phyloP scores from a whole-genome alignment of 106 monocot genomes.

The Acorus gramineus region DNA sequence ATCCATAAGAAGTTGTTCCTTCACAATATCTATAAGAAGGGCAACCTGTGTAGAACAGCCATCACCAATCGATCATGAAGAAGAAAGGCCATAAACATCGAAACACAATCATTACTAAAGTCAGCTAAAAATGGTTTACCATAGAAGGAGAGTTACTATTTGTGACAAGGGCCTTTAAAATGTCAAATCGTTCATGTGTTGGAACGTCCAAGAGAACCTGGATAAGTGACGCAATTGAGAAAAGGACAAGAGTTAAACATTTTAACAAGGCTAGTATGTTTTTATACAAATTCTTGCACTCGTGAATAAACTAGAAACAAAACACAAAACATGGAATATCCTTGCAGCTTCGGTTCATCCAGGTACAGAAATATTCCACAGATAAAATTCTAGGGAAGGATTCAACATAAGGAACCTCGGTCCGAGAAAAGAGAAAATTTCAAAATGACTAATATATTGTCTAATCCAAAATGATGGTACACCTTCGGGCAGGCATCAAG shows the following conservation, averaged over 20 bases:
- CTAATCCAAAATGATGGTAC: too few relatives aligned
- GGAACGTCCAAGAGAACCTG: constrained; percentile 81
- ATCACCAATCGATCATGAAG: background rate
- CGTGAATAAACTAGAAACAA: too few relatives aligned
- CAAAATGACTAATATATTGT: too few relatives aligned
- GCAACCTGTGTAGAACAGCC: constrained; percentile 37
- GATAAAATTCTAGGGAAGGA: too few relatives aligned
- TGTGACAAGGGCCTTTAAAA: constrained; percentile 59
- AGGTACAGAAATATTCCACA: too few relatives aligned
- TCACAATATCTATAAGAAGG: constrained; percentile 69
- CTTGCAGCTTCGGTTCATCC: too few relatives aligned
- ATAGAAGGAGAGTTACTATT: constrained; percentile 67
- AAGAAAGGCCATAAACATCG: background rate
- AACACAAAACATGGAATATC: too few relatives aligned
- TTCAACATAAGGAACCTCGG: too few relatives aligned
- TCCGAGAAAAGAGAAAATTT: too few relatives aligned
- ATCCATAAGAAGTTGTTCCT: too few relatives aligned
- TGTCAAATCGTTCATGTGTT: constrained; percentile 42
- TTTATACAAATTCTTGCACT: too few relatives aligned
- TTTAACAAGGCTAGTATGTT: background rate
- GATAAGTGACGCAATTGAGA: background rate
- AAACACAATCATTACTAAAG: background rate
- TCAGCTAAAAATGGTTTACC: constrained; percentile 24
- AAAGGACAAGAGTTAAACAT: background rate
- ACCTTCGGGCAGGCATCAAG: too few relatives aligned